Evolutionary conservation across 257 asterid species (phyloP), one percentile per base, ranked within the genome.

Genomic region (Cynanchum wilfordii): DNA sequence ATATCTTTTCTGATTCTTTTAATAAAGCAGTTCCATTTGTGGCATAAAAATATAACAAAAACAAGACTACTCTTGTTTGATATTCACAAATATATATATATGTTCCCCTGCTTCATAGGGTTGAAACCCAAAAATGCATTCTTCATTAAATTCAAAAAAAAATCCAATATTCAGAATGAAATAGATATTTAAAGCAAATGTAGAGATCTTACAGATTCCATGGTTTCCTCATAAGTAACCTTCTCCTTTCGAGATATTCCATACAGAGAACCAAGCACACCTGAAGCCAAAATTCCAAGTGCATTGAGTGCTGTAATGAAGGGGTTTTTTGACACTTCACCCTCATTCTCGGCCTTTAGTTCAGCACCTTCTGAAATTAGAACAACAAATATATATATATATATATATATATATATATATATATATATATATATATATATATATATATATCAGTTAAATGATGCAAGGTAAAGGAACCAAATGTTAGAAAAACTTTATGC

Each of bases 161-260:
- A n/a, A 30, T 17, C 33, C 27, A 25, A 64, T 3, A 19, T 36
- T 5, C 57, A 74, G 19, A 25, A 22, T 20, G 44, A 44, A n/a
- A 52, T 65, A 70, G 38, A 45, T 73, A 29, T 47, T 49, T 49
- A 44, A 47, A 27, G 47, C 25, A 64, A 36, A 60, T 38, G 75
- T 68, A 66, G n/a, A 51, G n/a, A 51, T 70, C 97, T 86, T 88
- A 93, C 98, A 52, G 88, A 85, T 89, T 89, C 93, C 47, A 89
- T 64, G 64, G 88, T 78, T 66, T 86, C 91, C 78, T 84, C 89
- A 55, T 85, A 80, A 69, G 70, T 42, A 42, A 80, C 84, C 75
- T 82, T 89, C 73, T 85, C 90, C 82, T 87, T 86, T 80, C 56
- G 77, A 66, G 84, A 75, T 54, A 75, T 79, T 68, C 87, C 88